phyloP scores from a whole-genome alignment of 352 stramenopile genomes.

The Thraustochytrium striatum region DNA sequence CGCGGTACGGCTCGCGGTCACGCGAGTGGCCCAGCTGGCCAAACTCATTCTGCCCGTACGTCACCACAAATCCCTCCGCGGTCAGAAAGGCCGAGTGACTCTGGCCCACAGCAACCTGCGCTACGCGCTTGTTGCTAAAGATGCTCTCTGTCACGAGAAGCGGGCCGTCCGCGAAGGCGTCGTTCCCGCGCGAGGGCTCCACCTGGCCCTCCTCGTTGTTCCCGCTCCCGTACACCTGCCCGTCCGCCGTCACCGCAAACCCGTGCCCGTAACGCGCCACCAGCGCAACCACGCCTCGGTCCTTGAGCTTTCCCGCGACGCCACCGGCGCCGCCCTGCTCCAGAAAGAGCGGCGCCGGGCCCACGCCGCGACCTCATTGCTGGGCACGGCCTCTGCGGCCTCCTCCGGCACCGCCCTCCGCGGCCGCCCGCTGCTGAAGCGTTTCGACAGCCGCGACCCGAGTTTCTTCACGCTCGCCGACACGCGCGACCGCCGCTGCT shows the following conservation, averaged over 20 bases:
- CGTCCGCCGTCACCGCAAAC: neutral
- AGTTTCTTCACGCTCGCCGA: too few relatives aligned
- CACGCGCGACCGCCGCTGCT: too few relatives aligned
- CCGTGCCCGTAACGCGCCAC: neutral
- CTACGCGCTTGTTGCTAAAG: slow-evolving; percentile 17
- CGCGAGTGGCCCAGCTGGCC: slow-evolving; percentile 40
- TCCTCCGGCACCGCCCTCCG: too few relatives aligned
- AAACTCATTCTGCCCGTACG: slow-evolving; percentile 24
- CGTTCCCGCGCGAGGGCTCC: neutral
- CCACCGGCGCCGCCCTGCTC: too few relatives aligned
- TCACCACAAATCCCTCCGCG: neutral
- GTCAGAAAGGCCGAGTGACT: slow-evolving; percentile 23
- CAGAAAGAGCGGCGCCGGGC: too few relatives aligned
- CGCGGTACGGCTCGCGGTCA: slow-evolving; percentile 9
- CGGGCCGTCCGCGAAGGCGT: neutral
- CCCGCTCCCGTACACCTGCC: neutral
- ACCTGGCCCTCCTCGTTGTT: slow-evolving; percentile 44
- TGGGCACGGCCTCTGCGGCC: too few relatives aligned
- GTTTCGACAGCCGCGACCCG: too few relatives aligned
- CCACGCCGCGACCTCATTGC: too few relatives aligned
- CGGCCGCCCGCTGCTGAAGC: too few relatives aligned
- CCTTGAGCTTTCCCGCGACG: too few relatives aligned
- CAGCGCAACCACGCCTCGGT: neutral
- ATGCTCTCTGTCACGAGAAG: neutral
- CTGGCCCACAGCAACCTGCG: slow-evolving; percentile 20